phyloP scores from a whole-genome alignment of 2,329 filamentous ascomycete genomes.

The Biscogniauxia marginata region DNA sequence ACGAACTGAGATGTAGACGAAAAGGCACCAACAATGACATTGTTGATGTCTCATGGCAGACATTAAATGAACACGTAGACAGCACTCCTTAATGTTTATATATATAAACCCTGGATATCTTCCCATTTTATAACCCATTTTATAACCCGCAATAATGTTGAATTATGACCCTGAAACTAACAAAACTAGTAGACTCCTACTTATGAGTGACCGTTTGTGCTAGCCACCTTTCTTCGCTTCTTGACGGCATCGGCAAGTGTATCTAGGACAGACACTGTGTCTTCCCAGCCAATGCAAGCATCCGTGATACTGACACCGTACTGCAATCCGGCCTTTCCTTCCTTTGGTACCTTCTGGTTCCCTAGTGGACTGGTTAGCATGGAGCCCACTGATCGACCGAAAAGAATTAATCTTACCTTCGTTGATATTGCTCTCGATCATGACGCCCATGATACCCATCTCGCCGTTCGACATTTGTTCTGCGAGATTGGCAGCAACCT shows the following conservation, averaged over 20 bases:
- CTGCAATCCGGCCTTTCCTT: slow-evolving; percentile 81
- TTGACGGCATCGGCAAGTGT: slow-evolving; percentile 77
- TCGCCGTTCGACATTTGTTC: slow-evolving; percentile 86
- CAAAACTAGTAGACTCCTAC: background rate
- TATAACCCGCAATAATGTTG: background rate
- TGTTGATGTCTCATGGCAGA: too few relatives aligned
- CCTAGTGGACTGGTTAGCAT: slow-evolving; percentile 47
- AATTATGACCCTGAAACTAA: background rate
- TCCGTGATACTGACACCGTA: slow-evolving; percentile 97
- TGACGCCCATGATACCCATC: slow-evolving; percentile 88
- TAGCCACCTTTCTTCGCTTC: slow-evolving; percentile 58
- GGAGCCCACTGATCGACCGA: slow-evolving; percentile 1
- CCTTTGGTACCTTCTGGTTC: slow-evolving; percentile 85
- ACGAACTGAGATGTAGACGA: too few relatives aligned
- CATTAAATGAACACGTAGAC: too few relatives aligned
- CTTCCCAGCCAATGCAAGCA: slow-evolving; percentile 93
- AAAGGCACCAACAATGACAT: too few relatives aligned
- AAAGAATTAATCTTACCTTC: slow-evolving; percentile 61
- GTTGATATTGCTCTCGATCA: slow-evolving; percentile 98
- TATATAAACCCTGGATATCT: background rate
- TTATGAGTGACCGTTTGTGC: slow-evolving; percentile 28
- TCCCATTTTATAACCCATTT: background rate
- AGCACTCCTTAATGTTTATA: background rate
- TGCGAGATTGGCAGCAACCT: slow-evolving; percentile 79
- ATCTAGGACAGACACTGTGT: slow-evolving; percentile 77